These are phyloP conservation scores for Globisporangium middletonii DNA, from an alignment of 352 stramenopile species.

Conservation along the genomic window DNA sequence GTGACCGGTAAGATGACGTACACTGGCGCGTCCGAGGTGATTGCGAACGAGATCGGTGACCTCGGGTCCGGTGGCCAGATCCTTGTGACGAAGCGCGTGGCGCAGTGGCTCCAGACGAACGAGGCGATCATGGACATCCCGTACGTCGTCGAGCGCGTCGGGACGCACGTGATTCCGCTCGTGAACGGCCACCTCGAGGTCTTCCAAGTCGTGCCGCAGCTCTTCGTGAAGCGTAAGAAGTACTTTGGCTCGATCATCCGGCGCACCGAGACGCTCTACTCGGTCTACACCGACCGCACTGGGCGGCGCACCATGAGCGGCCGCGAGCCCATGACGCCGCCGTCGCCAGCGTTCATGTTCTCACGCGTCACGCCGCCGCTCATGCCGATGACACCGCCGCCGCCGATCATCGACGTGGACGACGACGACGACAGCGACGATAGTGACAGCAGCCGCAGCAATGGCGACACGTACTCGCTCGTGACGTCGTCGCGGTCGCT, in stretches of 20 bases:
- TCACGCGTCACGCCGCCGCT: no score
- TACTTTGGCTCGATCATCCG: constrained; percentile 15
- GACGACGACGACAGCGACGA: no score
- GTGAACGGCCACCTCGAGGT: constrained; percentile 34
- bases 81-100: constrained; percentile 57
- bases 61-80: constrained; percentile 65
- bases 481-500: no score
- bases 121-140: constrained; percentile 29
- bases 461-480: no score
- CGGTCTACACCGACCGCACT: constrained; percentile 3
- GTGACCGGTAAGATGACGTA: constrained; percentile 66
- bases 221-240: constrained; percentile 14
- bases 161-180: constrained; percentile 33
- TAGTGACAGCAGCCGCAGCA: no score
- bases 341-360: no score
- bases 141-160: constrained; percentile 47
- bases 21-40: constrained; percentile 57
- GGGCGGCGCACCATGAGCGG: no score
- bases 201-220: constrained; percentile 32
- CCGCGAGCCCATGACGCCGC: no score
- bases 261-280: constrained; percentile 11
- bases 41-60: constrained; percentile 56
- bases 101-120: constrained; percentile 37
- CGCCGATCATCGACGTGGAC: no score
- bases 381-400: no score